Evolutionary conservation across 179 eudicot species (phyloP), one percentile per base, ranked within the genome.

Genomic region (Vitellaria paradoxa): DNA sequence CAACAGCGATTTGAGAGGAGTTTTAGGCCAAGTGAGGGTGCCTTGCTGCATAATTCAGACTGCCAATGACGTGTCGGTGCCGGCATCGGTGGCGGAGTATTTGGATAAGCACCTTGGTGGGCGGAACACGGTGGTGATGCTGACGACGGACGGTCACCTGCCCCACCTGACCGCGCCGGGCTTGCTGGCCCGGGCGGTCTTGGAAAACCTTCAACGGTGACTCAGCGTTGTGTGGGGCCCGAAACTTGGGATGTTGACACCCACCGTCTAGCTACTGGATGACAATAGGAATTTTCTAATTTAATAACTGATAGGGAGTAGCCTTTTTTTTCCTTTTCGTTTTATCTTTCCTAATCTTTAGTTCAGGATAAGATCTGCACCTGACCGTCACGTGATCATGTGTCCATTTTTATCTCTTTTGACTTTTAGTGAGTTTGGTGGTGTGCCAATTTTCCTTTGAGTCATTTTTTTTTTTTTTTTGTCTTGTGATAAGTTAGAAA

Each of bases 91-190:
- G 37, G 92, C 96, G 0, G 57, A 52, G 15, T 93, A 93, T 79
- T 50, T 93, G 85, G 84, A 86, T 80, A 79, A 74, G 40, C 84
- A 91, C 63, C 84, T 93, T 0, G 96, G 96, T 0, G 97, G 96
- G 23, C 78, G 63, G 80, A 84, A 56, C 71, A 84, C 82, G 9
- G 88, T 93, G n/a, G 84, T 88, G 77, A 82, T 77, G 85, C 80
- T 91, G 65, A 47, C 77, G 15, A 91, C 91, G 0, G 97, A 93
- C 55, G 97, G 97, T 7, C 97, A 93, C 72, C 75, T 91, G 78
- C 97, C 97, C 12, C 97, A 93, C 61, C 79, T 93, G 45, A 92
- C 95, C 61, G 91, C 90, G 7, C 97, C 97, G 7, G 76, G 73
- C 2, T 15, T 86, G 49, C 75, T 91, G 69, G 90, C 88, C 2